phyloP scores from a whole-genome alignment of 257 asterid genomes.

The Solanum okadae region DNA sequence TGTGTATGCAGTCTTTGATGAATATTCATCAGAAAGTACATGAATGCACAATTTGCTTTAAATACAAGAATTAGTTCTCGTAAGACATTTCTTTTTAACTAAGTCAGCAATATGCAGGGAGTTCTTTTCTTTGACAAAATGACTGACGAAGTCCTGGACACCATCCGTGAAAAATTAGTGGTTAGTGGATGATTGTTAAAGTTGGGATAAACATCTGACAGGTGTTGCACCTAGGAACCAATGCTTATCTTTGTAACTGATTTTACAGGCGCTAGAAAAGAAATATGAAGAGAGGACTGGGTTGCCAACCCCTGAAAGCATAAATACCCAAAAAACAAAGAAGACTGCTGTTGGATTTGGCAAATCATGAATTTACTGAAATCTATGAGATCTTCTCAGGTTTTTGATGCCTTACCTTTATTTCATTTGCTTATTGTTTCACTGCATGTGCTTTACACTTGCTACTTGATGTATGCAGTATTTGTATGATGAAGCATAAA shows the following conservation, averaged over 20 bases:
- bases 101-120: conserved; percentile 51
- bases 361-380: conserved; percentile 28
- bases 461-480: background rate
- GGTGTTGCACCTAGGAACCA: background rate
- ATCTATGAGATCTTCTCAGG: background rate
- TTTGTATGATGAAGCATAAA: background rate
- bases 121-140: conserved; percentile 76
- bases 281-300: conserved; percentile 75
- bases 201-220: background rate
- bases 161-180: conserved; percentile 56
- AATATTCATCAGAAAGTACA: background rate
- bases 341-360: conserved; percentile 80
- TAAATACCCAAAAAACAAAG: conserved; percentile 37
- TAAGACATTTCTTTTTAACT: background rate
- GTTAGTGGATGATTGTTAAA: conserved; percentile 23
- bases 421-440: background rate
- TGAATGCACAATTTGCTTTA: background rate
- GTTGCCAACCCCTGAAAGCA: conserved; percentile 73
- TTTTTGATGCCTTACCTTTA: background rate
- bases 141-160: conserved; percentile 75
- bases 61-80: background rate
- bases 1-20: background rate
- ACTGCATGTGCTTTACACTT: background rate
- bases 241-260: background rate
- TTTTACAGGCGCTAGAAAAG: conserved; percentile 69